These are phyloP conservation scores for Arctostaphylos glauca DNA, from an alignment of 148 eudicot species.

Conservation along the genomic window DNA sequence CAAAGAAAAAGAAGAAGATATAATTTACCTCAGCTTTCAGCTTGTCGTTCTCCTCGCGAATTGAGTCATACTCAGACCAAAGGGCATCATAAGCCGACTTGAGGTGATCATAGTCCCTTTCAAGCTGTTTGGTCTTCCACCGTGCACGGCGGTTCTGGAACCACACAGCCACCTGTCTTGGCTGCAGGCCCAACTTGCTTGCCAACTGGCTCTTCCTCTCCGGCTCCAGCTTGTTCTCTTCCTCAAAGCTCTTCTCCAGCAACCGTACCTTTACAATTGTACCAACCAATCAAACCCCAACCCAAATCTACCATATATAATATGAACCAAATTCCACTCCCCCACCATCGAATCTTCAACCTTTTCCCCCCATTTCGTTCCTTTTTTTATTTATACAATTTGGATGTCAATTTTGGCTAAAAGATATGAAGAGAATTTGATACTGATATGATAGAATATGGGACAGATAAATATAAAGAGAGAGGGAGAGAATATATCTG, in stretches of 20 bases:
- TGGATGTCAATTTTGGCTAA: not conserved
- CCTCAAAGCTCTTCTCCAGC: constrained; percentile 79
- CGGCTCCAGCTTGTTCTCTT: constrained; percentile 83
- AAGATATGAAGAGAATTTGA: not conserved
- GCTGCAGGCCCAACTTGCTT: constrained; percentile 67
- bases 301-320: too few relatives aligned
- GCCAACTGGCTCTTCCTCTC: constrained; percentile 70
- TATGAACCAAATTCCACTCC: not conserved
- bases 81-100: constrained; percentile 64
- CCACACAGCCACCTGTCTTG: constrained; percentile 91
- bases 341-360: not conserved
- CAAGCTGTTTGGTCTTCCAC: constrained; percentile 78
- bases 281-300: not conserved
- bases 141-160: constrained; percentile 89
- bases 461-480: not conserved
- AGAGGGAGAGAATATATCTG: not conserved
- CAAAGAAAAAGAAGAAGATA: not conserved
- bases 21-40: constrained; percentile 63
- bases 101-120: constrained; percentile 67
- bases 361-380: not conserved
- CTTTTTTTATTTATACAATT: not conserved
- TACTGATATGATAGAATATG: constrained; percentile 11
- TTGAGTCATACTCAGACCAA: constrained; percentile 40
- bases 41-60: constrained; percentile 53
- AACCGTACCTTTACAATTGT: constrained; percentile 38